Evolutionary conservation across 345 rosid genomes (phyloP).

Genomic region (Populus tremula): DNA sequence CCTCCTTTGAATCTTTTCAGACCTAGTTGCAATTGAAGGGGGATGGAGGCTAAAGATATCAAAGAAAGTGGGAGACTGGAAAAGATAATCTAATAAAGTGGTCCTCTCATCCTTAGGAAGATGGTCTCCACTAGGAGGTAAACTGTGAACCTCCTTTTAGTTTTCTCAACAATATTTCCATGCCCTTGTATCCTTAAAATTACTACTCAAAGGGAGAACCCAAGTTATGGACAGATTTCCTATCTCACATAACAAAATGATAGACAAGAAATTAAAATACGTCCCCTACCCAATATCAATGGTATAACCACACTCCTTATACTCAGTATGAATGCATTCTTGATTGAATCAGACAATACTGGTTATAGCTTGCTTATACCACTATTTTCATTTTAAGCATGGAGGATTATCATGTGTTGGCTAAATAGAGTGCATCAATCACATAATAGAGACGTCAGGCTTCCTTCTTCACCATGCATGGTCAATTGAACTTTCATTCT

Average conservation of each 20-base stretch:
- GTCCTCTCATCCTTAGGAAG: no score
- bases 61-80: no score
- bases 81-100: no score
- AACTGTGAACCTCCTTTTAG: no score
- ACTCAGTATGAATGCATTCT: not conserved
- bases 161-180: not conserved
- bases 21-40: no score
- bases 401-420: not conserved
- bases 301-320: not conserved
- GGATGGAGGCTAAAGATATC: no score
- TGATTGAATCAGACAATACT: not conserved
- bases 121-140: no score
- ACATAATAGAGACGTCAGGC: not conserved
- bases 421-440: not conserved
- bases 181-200: not conserved
- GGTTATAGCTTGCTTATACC: not conserved
- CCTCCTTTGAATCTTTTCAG: no score
- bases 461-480: not conserved
- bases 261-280: not conserved
- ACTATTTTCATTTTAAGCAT: not conserved
- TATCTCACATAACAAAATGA: not conserved
- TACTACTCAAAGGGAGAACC: not conserved
- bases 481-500: not conserved
- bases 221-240: not conserved
- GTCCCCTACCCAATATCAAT: not conserved